Conservation (phyloP, 768 basidiomycete species). For the Collybiopsis confluens region DNA sequence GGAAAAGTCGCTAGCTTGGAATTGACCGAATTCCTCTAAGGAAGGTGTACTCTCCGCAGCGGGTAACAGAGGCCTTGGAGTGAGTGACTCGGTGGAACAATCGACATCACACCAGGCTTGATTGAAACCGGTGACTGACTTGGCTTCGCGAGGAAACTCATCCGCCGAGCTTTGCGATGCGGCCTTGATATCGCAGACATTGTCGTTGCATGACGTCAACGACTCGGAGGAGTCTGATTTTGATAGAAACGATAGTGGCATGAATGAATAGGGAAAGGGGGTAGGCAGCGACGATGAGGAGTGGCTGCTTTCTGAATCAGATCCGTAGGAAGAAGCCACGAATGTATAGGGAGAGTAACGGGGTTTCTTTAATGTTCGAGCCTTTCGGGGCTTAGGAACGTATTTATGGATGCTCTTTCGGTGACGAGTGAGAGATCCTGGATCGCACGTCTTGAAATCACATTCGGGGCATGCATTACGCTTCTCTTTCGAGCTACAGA, state of each 20-base stretch:
- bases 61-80: not conserved
- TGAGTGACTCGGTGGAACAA: too few species aligned
- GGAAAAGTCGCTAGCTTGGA: not conserved
- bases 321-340: not conserved
- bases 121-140: too few species aligned
- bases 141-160: too few species aligned
- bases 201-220: not conserved
- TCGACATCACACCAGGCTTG: too few species aligned
- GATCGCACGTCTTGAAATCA: not conserved
- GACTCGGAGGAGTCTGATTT: too few species aligned
- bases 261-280: too few species aligned
- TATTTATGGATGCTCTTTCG: conserved; percentile 5
- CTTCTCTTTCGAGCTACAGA: not conserved
- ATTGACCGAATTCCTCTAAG: not conserved
- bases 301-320: not conserved
- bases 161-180: too few species aligned
- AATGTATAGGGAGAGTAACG: not conserved
- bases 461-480: not conserved
- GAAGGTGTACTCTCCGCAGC: not conserved
- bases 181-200: too few species aligned
- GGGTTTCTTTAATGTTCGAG: not conserved
- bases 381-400: not conserved
- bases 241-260: too few species aligned
- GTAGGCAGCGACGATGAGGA: not conserved
- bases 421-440: conserved; percentile 1